phyloP scores from a whole-genome alignment of 2,329 filamentous ascomycete species.

The Podosphaera fusca region DNA sequence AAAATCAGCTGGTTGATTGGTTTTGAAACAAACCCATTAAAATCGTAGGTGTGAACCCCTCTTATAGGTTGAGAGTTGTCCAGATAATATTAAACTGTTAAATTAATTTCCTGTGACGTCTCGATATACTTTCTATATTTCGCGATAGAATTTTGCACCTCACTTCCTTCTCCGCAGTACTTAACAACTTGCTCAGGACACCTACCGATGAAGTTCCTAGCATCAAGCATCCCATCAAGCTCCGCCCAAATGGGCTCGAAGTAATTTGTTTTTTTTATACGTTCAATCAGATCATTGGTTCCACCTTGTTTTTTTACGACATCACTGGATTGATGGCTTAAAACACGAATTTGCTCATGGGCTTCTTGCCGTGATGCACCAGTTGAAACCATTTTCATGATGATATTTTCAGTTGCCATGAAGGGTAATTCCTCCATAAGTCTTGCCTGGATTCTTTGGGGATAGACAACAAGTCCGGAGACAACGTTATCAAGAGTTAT shows the following conservation, averaged over 20 bases:
- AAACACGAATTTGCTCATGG: conserved; percentile 68
- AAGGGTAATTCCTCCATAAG: conserved; percentile 54
- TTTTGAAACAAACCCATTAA: too few species aligned
- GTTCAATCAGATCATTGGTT: conserved; percentile 58
- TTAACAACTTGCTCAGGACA: conserved; percentile 28
- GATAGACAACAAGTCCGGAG: conserved; percentile 38
- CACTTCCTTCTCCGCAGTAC: conserved; percentile 23
- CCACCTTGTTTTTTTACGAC: conserved; percentile 54
- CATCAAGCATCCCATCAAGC: conserved; percentile 42
- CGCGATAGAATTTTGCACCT: conserved; percentile 23
- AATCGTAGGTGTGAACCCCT: too few species aligned
- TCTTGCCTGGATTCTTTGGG: conserved; percentile 41
- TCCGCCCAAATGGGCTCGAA: conserved; percentile 52
- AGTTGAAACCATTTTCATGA: conserved; percentile 53
- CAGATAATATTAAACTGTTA: not conserved
- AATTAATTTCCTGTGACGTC: not conserved
- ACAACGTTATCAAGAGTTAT: conserved; percentile 38
- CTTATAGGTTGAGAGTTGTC: too few species aligned
- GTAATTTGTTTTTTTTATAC: conserved; percentile 50
- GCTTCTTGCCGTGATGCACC: conserved; percentile 55
- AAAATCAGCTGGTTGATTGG: too few species aligned
- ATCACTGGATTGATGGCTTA: conserved; percentile 51
- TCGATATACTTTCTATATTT: conserved; percentile 20
- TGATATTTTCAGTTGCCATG: conserved; percentile 53
- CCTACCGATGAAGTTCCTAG: conserved; percentile 34